Conservation (phyloP, 2,329 filamentous ascomycete species). For the Blumeriella jaapii region DNA sequence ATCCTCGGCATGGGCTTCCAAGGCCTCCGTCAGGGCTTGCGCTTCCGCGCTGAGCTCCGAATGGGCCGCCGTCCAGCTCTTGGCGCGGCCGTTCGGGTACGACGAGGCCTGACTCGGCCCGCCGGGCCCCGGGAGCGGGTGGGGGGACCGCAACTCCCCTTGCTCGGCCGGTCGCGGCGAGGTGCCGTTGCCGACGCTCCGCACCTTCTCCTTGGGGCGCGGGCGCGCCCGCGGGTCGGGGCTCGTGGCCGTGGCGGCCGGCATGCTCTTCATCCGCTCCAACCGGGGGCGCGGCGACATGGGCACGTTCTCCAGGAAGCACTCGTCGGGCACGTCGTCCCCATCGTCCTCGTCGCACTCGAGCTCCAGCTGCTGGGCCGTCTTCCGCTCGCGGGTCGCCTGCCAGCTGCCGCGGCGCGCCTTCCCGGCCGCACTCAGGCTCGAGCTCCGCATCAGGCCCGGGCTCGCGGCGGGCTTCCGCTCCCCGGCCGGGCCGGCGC, state of each 20-base stretch:
- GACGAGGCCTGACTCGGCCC: slow-evolving; percentile 39
- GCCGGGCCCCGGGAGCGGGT: slow-evolving; percentile 32
- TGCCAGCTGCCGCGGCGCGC: slow-evolving; percentile 50
- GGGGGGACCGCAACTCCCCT: slow-evolving; percentile 37
- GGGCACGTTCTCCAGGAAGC: slow-evolving; percentile 71
- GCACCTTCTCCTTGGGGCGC: slow-evolving; percentile 21
- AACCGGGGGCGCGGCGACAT: slow-evolving; percentile 58
- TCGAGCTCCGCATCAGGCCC: slow-evolving; percentile 11
- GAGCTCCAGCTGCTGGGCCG: slow-evolving; percentile 57
- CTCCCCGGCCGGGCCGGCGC: slow-evolving; percentile 17
- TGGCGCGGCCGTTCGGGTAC: slow-evolving; percentile 48
- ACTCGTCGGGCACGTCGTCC: slow-evolving; percentile 68
- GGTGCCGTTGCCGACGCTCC: slow-evolving; percentile 45
- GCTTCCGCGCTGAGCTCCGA: slow-evolving; percentile 61
- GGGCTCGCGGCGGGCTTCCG: slow-evolving; percentile 25
- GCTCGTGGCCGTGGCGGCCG: slow-evolving; percentile 34
- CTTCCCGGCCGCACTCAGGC: slow-evolving; percentile 11
- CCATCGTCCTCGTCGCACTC: slow-evolving; percentile 69
- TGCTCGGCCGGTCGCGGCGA: slow-evolving; percentile 46
- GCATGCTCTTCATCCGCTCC: slow-evolving; percentile 42
- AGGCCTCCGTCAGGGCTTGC: slow-evolving; percentile 61
- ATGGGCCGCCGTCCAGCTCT: slow-evolving; percentile 64
- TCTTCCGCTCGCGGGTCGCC: slow-evolving; percentile 51
- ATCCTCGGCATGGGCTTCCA: slow-evolving; percentile 68
- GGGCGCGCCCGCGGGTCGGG: slow-evolving; percentile 23